A percentile compares a stretch with the other conserved stretches of the same genome.
phyloP scores from a whole-genome alignment of 2,329 filamentous ascomycete genomes.

The Alternaria atra region DNA sequence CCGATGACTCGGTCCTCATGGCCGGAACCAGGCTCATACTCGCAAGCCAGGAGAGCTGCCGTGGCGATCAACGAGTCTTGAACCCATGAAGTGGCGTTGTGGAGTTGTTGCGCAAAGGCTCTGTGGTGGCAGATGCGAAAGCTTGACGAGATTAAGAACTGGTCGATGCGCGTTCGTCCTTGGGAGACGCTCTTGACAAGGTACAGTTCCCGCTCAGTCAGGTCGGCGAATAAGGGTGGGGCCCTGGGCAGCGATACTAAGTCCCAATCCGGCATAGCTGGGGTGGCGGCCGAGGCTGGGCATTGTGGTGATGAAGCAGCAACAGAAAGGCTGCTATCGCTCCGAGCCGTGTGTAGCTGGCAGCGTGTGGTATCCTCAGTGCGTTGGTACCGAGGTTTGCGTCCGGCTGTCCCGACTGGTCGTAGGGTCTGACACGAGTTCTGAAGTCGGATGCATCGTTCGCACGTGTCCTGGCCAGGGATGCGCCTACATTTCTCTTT shows the following conservation, averaged over 20 bases:
- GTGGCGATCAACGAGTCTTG: constrained; percentile 14
- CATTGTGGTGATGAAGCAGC: neutral
- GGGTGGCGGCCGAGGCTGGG: neutral
- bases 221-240: neutral
- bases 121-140: constrained; percentile 13
- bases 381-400: constrained; percentile 16
- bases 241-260: constrained; percentile 3
- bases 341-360: neutral
- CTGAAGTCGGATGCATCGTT: constrained; percentile 16
- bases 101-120: constrained; percentile 10
- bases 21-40: constrained; percentile 3
- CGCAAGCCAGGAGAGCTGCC: constrained; percentile 10
- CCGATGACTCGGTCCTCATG: constrained; percentile 4
- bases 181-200: constrained; percentile 9
- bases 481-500: constrained; percentile 15
- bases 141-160: constrained; percentile 12
- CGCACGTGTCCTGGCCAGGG: constrained; percentile 11
- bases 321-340: neutral
- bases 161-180: constrained; percentile 10
- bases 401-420: constrained; percentile 11
- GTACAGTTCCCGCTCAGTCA: constrained; percentile 13
- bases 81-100: constrained; percentile 4
- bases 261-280: neutral
- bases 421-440: constrained; percentile 13
- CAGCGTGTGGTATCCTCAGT: neutral